A percentile compares a stretch with the other conserved stretches of the same genome.
These are phyloP conservation scores for Apiotrichum veenhuisii DNA, from an alignment of 1,284 basidiomycete genomes.

Conservation along the genomic window DNA sequence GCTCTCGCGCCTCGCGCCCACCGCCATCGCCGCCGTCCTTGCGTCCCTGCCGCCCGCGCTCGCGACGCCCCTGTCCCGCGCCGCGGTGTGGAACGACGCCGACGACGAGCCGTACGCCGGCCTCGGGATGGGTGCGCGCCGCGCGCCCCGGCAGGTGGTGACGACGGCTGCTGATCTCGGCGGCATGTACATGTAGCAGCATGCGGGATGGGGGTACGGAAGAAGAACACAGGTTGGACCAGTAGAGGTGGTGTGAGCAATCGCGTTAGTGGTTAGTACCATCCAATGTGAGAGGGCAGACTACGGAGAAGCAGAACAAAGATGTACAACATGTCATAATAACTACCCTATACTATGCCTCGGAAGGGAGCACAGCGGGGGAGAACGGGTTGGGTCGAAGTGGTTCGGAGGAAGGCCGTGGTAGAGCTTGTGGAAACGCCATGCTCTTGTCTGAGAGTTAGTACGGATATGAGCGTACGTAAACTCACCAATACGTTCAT, in stretches of 20 bases:
- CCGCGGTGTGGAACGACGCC: conserved; percentile 30
- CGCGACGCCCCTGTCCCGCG: neutral
- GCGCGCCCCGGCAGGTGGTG: neutral
- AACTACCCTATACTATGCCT: neutral
- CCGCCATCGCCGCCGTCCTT: conserved; percentile 11
- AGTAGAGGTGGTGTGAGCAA: too few relatives aligned
- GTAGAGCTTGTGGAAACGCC: too few relatives aligned
- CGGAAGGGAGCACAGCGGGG: neutral
- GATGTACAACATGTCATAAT: conserved; percentile 9
- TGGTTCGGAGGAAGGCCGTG: too few relatives aligned
- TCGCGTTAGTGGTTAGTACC: neutral
- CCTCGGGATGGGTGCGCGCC: conserved; percentile 31
- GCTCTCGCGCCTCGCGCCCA: conserved; percentile 23
- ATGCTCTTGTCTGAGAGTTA: too few relatives aligned
- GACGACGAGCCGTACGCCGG: conserved; percentile 39
- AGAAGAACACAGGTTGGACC: too few relatives aligned
- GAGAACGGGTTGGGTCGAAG: too few relatives aligned
- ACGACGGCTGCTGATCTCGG: conserved; percentile 15
- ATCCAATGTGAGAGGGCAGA: too few relatives aligned
- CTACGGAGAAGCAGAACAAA: neutral
- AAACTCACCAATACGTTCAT: too few relatives aligned
- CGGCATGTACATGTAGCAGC: conserved; percentile 37
- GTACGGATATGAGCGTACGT: too few relatives aligned
- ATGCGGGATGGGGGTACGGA: neutral
- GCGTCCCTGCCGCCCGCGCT: neutral